Evolutionary conservation across 108 stramenopile species (phyloP), one percentile per base, ranked within the genome.

Genomic region (Bacterosira constricta): DNA sequence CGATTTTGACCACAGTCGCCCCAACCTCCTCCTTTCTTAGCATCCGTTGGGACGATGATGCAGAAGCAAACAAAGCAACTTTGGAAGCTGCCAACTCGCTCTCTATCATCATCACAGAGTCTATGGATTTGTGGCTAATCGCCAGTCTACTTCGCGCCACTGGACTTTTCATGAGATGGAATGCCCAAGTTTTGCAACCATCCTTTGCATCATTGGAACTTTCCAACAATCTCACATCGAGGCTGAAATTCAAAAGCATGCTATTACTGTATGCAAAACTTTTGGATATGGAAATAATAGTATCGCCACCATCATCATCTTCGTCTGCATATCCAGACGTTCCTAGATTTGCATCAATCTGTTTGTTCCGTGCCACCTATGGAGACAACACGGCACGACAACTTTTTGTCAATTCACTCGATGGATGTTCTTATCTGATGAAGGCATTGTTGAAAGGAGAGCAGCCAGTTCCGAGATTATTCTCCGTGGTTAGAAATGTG

Each of bases 361-460:
- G 65, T 53, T 57, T 88, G 5, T 90, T 90, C 59, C 86, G 87
- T 35, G 85, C 85, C 20, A 88, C 83, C 3, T 90, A 83, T 54
- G 77, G 85, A n/a, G 51, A 59, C 47, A 86, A 87, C 47, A 30
- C 26, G 23, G 67, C 84, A 23, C 62, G 80, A 31, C 38, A 60
- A 49, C 42, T 58, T 31, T 77, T 85, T 26, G 52, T 81, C n/a
- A 72, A 85, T 66, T 47, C 86, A 23, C 59, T 82, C 17, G 53
- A 64, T 31, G 70, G 80, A 54, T 82, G 42, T 20, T 31, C 10
- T 74, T 74, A 49, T 70, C 80, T 54, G 51, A 72, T 56, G 55
- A 69, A 45, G 55, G 59, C 18, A 25, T 76, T 87, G 13, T 13
- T 87, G 41, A 67, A 53, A 37, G 59, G 55, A 39, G 31, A 74